phyloP scores from a whole-genome alignment of 805 yeast genomes.

The Starmerella sp. region DNA sequence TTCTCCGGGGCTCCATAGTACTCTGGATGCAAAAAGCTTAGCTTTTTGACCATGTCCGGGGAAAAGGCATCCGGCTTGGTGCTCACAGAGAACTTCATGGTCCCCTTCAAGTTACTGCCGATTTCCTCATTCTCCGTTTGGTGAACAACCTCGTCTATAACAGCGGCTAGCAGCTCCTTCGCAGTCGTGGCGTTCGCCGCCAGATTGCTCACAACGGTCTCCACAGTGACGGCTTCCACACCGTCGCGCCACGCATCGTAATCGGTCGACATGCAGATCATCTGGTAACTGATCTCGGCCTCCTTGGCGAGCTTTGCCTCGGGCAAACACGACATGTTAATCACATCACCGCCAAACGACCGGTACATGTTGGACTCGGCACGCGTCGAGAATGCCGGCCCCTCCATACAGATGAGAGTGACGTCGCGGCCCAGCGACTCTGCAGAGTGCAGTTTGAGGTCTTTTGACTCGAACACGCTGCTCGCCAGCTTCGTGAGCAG shows the following conservation, averaged over 20 bases:
- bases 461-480: slow-evolving; percentile 29
- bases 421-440: slow-evolving; percentile 46
- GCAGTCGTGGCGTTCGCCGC: slow-evolving; percentile 83
- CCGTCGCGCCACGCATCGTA: slow-evolving; percentile 97
- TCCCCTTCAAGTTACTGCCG: slow-evolving; percentile 61
- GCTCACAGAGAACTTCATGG: slow-evolving; percentile 71
- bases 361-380: slow-evolving; percentile 86
- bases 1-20: slow-evolving; percentile 8
- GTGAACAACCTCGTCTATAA: slow-evolving; percentile 56
- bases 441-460: slow-evolving; percentile 56
- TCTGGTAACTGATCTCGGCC: slow-evolving; percentile 93
- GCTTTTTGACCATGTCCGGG: slow-evolving; percentile 58
- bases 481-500: slow-evolving; percentile 41
- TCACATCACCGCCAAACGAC: slow-evolving; percentile 86
- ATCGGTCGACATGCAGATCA: slow-evolving; percentile 98
- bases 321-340: slow-evolving; percentile 96
- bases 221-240: slow-evolving; percentile 97
- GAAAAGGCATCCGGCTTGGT: slow-evolving; percentile 67
- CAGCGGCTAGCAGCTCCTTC: slow-evolving; percentile 54
- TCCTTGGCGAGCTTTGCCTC: slow-evolving; percentile 95
- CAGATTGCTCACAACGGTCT: slow-evolving; percentile 84
- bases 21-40: slow-evolving; percentile 84
- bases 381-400: slow-evolving; percentile 94
- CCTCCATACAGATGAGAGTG: slow-evolving; percentile 94
- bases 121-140: slow-evolving; percentile 47